Percentiles rank a stretch among this genome's conserved stretches.
These are phyloP conservation scores for Pythium monospermum DNA, from an alignment of 352 stramenopile species.

Conservation along the genomic window DNA sequence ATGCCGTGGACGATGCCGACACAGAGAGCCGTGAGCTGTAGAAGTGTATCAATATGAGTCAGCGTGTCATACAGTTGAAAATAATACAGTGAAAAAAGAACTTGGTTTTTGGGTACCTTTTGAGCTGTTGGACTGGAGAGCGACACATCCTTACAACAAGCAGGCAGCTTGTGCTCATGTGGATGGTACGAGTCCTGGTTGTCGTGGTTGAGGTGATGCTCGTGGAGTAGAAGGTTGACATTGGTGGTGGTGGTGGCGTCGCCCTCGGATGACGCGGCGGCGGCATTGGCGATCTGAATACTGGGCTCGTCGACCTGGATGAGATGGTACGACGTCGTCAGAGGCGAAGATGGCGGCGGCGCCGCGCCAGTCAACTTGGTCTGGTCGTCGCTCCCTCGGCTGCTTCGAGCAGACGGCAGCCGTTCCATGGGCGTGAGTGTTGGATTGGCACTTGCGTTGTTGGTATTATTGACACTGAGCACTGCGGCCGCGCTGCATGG, in stretches of 20 bases:
- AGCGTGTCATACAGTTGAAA: neutral
- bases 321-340: slow-evolving; percentile 19
- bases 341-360: too few relatives aligned
- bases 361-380: neutral
- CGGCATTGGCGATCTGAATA: neutral
- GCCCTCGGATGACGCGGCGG: neutral
- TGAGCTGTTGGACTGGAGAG: slow-evolving; percentile 55
- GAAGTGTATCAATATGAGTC: neutral
- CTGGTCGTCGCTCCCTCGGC: neutral
- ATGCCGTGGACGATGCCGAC: slow-evolving; percentile 85
- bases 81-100: too few relatives aligned
- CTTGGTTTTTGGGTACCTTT: too few relatives aligned
- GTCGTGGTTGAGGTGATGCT: neutral
- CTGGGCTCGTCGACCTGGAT: slow-evolving; percentile 7
- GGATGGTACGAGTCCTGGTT: neutral
- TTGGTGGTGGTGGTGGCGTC: neutral
- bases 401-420: neutral
- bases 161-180: slow-evolving; percentile 15
- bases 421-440: slow-evolving; percentile 7
- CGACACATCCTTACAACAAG: slow-evolving; percentile 28
- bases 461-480: too few relatives aligned
- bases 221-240: neutral
- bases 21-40: slow-evolving; percentile 61
- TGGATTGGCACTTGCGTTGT: neutral
- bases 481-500: too few relatives aligned